A percentile compares a stretch with the other conserved stretches of the same genome.
Evolutionary conservation across 495 filamentous ascomycete genomes (phyloP).

Genomic region (Elasticomyces elasticus): DNA sequence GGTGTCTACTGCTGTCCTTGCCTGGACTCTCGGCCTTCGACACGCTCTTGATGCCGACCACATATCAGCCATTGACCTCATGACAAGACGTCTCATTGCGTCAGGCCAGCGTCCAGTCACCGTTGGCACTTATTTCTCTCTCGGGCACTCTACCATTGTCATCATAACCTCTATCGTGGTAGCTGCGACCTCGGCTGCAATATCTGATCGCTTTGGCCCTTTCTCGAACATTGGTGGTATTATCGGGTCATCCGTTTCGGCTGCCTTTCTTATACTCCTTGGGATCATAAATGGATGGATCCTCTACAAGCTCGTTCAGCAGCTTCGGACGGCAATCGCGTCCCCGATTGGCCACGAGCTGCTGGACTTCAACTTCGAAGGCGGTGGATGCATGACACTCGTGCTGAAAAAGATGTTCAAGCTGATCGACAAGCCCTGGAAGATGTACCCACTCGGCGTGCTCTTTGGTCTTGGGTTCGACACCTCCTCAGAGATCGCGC

Average conservation of each 20-base stretch:
- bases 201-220: conserved; percentile 65
- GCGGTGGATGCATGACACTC: conserved; percentile 61
- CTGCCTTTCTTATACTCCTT: conserved; percentile 69
- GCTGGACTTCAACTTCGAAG: conserved; percentile 58
- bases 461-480: conserved; percentile 94
- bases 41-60: conserved; percentile 97
- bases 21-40: conserved; percentile 82
- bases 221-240: conserved; percentile 80
- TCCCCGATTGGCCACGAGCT: conserved; percentile 39
- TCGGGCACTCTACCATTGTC: conserved; percentile 90
- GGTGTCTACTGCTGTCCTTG: conserved; percentile 67
- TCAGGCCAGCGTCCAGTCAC: conserved; percentile 79
- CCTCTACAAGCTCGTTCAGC: conserved; percentile 58
- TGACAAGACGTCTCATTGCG: conserved; percentile 85
- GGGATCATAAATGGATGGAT: conserved; percentile 83
- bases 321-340: conserved; percentile 52
- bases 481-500: conserved; percentile 85
- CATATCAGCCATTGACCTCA: conserved; percentile 91
- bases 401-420: conserved; percentile 70
- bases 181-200: conserved; percentile 74
- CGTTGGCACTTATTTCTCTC: conserved; percentile 89
- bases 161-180: conserved; percentile 85
- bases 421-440: conserved; percentile 85
- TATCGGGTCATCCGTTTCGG: conserved; percentile 74
- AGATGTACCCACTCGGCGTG: conserved; percentile 89